Evolutionary conservation across 805 yeast species (phyloP).

Genomic region (Candida coquimbonensis): DNA sequence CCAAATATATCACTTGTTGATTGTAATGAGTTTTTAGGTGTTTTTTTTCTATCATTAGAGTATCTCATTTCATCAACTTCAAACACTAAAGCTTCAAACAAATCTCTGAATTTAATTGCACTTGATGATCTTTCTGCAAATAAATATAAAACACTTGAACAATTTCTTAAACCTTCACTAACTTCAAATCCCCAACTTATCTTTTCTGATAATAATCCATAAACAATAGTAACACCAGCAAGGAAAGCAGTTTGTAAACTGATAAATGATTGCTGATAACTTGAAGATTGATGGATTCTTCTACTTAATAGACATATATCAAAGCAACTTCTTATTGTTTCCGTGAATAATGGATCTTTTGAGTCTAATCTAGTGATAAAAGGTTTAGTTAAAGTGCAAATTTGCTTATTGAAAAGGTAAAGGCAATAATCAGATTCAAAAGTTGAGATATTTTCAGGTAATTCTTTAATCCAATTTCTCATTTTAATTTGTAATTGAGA

Average conservation of each 20-base stretch:
- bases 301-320: slow-evolving; percentile 3
- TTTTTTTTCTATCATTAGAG: background rate
- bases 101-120: slow-evolving; percentile 1
- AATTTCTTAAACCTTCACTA: slow-evolving; percentile 2
- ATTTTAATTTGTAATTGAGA: background rate
- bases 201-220: background rate
- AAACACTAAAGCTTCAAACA: slow-evolving; percentile 1
- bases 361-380: slow-evolving; percentile 1
- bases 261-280: slow-evolving; percentile 1
- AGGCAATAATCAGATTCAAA: slow-evolving; percentile 2
- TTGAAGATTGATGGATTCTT: slow-evolving; percentile 2
- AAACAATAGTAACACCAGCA: slow-evolving; percentile 1
- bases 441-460: background rate
- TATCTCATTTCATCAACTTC: slow-evolving; percentile 2
- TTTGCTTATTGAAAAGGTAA: slow-evolving; percentile 2
- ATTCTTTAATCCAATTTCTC: background rate
- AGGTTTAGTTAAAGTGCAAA: slow-evolving; percentile 2
- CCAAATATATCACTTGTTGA: background rate
- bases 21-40: background rate
- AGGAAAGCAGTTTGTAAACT: slow-evolving; percentile 2
- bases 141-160: slow-evolving; percentile 2
- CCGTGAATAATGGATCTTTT: background rate
- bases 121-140: background rate
- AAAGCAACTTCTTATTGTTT: slow-evolving; percentile 1
- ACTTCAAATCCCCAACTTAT: slow-evolving; percentile 2